Evolutionary conservation across 495 filamentous ascomycete genomes (phyloP).

Genomic region (Neurospora discreta): DNA sequence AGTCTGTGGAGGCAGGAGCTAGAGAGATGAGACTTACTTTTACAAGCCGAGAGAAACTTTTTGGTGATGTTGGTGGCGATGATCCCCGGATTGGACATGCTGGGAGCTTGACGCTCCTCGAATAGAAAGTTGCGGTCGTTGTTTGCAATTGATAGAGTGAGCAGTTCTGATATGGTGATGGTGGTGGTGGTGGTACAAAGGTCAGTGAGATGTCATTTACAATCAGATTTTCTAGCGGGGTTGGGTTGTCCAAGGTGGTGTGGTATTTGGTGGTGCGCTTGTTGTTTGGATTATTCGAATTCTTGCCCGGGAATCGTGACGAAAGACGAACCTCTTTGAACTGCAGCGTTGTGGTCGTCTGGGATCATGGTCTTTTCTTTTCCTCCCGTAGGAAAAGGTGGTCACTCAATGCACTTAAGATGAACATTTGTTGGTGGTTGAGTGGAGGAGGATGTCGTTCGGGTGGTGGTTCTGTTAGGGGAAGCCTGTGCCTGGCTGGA

Average conservation of each 20-base stretch:
- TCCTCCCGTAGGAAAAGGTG: not conserved
- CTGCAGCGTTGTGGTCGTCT: not conserved
- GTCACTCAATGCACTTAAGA: not conserved
- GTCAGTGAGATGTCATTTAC: not conserved
- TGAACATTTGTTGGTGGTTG: not conserved
- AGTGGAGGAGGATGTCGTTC: not conserved
- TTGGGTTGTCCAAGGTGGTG: not conserved
- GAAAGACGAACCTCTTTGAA: not conserved
- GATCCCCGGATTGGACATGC: conserved; percentile 35
- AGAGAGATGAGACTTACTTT: conserved; percentile 38
- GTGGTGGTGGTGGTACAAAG: not conserved
- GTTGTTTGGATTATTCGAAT: no score
- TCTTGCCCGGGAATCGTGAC: not conserved
- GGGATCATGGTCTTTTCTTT: not conserved
- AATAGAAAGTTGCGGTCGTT: conserved; percentile 1
- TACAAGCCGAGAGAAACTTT: conserved; percentile 58
- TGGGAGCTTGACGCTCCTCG: conserved; percentile 19
- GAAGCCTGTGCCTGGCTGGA: not conserved
- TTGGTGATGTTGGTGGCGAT: conserved; percentile 65
- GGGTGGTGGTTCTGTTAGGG: not conserved
- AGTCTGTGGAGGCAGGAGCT: not conserved
- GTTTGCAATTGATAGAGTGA: not conserved
- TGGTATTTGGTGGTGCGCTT: not conserved
- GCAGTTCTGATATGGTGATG: conserved; percentile 6
- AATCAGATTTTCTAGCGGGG: not conserved